These are phyloP conservation scores for Agapanthus africanus DNA, from an alignment of 106 monocot genomes.

Conservation along the genomic window DNA sequence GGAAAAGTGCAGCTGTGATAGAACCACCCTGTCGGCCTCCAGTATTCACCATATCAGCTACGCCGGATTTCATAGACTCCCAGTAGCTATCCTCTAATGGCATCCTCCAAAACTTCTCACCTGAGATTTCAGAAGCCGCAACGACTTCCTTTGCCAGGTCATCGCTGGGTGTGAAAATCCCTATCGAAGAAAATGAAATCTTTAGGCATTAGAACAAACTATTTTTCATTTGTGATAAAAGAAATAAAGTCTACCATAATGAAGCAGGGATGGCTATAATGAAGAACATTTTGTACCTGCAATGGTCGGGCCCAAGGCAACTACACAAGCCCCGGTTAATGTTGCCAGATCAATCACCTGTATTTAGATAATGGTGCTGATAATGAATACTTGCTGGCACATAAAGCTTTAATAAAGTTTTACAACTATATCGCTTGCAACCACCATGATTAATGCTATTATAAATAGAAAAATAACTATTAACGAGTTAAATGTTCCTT, in stretches of 20 bases:
- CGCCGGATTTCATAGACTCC: constrained; percentile 72
- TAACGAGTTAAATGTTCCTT: too few species aligned
- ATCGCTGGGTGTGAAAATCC: constrained; percentile 59
- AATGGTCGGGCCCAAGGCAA: constrained; percentile 62
- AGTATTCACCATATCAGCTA: constrained; percentile 68
- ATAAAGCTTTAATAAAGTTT: too few species aligned
- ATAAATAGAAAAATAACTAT: too few species aligned
- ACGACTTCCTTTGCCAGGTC: constrained; percentile 51
- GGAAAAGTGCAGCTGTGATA: constrained; percentile 67
- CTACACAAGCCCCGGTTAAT: constrained; percentile 61
- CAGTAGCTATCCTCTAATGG: constrained; percentile 74
- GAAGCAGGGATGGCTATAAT: background rate
- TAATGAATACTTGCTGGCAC: too few species aligned
- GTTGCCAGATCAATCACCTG: constrained; percentile 87
- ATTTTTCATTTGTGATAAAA: background rate
- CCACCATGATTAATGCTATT: too few species aligned
- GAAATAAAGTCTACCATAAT: background rate
- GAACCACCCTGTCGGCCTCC: constrained; percentile 65
- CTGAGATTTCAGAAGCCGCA: constrained; percentile 41
- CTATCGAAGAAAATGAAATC: constrained; percentile 15
- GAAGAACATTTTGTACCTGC: constrained; percentile 37
- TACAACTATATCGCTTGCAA: too few species aligned
- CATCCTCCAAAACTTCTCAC: constrained; percentile 72
- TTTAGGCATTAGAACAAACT: background rate
- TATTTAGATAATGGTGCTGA: too few species aligned